Evolutionary conservation across 352 stramenopile genomes (phyloP), one percentile per base, ranked within the genome.

Genomic region (Pythium plurisporium): DNA sequence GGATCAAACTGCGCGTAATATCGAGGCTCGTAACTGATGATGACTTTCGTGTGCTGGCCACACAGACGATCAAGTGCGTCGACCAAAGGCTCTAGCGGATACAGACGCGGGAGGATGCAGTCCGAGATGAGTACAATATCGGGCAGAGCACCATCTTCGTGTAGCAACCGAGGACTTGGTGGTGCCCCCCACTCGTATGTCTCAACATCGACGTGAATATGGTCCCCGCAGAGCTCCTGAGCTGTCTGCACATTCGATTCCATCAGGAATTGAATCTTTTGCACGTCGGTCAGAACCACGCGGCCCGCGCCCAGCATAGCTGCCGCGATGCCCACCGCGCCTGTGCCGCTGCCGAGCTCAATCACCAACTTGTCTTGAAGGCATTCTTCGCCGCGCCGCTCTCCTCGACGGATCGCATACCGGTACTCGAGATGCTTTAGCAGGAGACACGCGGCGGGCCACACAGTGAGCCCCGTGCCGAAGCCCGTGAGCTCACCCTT

Each of bases 91-190:
- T 96, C 91, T 47, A 99, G 96, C 0, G 95, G 93, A 71, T 98
- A 99, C 26, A 99, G 67, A 30, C 96, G 87, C n/a, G 95, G 95
- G 6, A 99, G 62, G 25, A 99, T 95, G 69, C 94, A 98, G 67
- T 99, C 94, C 2, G 94, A 96, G 37, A 97, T 87, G 9, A 98
- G 70, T 25, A 99, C 80, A 26, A 98, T 54, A 50, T 91, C 76
- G 8, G 81, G 81, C 23, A 73, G 73, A 5, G 26, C 38, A 0
- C 62, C 49, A 14, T 55, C 26, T 1, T 34, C 33, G 9, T 63
- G 42, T 5, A 88, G 55, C 20, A 91, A 57, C 0, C 29, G 65
- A 27, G 52, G 27, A 4, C 60, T 69, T 23, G 76, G 66, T 62
- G 73, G 34, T 10, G 65, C 59, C 20, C 92, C 93, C 93, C 95